Evolutionary conservation across 805 yeast species (phyloP), one percentile per base, ranked within the genome.

Genomic region (Cyberlindnera misumaiensis): DNA sequence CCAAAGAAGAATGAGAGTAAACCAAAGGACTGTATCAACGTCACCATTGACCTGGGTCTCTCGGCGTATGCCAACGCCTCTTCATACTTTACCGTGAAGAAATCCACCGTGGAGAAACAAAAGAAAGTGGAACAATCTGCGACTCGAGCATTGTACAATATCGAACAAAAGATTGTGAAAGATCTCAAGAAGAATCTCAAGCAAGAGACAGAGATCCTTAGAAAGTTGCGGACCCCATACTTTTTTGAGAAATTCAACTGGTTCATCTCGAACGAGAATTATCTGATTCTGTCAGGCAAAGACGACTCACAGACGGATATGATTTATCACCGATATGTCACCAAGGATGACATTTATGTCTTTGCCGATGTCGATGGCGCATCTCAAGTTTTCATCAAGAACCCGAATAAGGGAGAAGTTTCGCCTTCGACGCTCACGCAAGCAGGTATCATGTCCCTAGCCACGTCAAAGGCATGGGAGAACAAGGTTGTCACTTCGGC

Each of bases 241-340:
- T 89, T 96, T 85, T 93, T 93, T 64, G 98, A 93, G 56, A 93
- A 90, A 59, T 90, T 81, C 59, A 77, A 71, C 53, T 93, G 98
- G 98, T 93, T 93, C 54, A 67, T 89, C n/a, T 75, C 96, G 0
- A 78, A 81, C 47, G 97, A 90, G 55, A 89, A 93, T 0, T 88
- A 83, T 53, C 63, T 93, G 35, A 83, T 94, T 42, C 60, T 93
- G 39, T 87, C 89, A 34, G 97, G 97, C 2, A 77, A 87, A 46
- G 96, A 93, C 55, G 73, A 70, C 16, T 58, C 75, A 4, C 97
- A 90, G 56, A 70, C 77, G 4, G 96, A 89, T 51, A 73, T 85
- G 64, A 73, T 93, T 20, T 83, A 83, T 53, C 80, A 80, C 50
- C 74, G 87, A 38, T 83, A 86, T 53, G 79, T 88, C 58, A 77